A percentile compares a stretch with the other conserved stretches of the same genome.
phyloP scores from a whole-genome alignment of 768 basidiomycete genomes.

The Termitomyces sp. region DNA sequence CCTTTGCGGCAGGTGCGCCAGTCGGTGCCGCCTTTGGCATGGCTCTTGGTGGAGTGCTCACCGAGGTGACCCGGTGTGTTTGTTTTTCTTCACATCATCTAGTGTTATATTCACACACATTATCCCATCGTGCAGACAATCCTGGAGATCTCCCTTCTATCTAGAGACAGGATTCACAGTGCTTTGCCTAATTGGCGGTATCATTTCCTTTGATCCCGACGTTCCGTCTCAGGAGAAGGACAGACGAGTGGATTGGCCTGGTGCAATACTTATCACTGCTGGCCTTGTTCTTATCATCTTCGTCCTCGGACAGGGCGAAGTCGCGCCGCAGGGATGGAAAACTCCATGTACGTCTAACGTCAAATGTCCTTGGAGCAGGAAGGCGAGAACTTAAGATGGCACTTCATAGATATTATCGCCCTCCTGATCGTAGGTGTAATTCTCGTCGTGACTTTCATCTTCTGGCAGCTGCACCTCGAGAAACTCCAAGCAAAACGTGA shows the following conservation, averaged over 20 bases:
- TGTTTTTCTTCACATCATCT: background rate
- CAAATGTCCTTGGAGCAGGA: background rate
- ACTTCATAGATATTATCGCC: constrained; percentile 54
- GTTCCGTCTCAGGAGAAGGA: constrained; percentile 32
- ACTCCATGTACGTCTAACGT: constrained; percentile 25
- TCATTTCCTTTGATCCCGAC: constrained; percentile 62
- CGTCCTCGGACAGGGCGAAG: constrained; percentile 58
- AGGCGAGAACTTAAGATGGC: background rate
- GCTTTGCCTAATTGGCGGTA: constrained; percentile 45
- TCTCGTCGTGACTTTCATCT: constrained; percentile 46
- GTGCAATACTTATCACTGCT: constrained; percentile 54
- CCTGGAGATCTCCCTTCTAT: constrained; percentile 67
- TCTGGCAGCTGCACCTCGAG: constrained; percentile 61
- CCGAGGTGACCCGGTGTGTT: constrained; percentile 41
- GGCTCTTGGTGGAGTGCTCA: constrained; percentile 67
- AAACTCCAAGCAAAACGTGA: constrained; percentile 7
- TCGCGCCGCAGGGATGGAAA: constrained; percentile 53
- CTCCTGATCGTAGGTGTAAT: constrained; percentile 56
- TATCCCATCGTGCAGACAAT: constrained; percentile 23
- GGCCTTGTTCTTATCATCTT: constrained; percentile 68
- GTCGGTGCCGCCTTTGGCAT: constrained; percentile 71
- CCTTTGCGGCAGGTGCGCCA: constrained; percentile 82
- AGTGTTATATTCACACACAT: background rate
- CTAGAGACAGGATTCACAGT: constrained; percentile 52
- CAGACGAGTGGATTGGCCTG: constrained; percentile 67